A percentile compares a stretch with the other conserved stretches of the same genome.
Evolutionary conservation across 2,329 filamentous ascomycete species (phyloP).

Genomic region (Zymoseptoria pseudotritici): DNA sequence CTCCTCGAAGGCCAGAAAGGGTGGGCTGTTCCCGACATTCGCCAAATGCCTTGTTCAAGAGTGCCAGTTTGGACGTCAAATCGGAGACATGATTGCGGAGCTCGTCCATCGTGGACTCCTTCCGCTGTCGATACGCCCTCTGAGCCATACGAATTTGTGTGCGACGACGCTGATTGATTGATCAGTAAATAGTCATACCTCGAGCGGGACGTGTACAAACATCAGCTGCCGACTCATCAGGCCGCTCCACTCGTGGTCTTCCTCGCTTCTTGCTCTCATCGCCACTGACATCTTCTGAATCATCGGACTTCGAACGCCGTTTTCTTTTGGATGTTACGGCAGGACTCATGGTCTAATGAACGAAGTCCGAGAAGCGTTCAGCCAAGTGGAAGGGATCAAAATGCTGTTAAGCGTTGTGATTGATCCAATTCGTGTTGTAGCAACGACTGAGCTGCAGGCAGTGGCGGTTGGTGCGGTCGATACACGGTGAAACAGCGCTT

Average conservation of each 20-base stretch:
- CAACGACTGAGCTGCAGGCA: not conserved
- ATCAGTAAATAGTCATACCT: constrained; percentile 7
- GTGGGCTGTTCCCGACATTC: constrained; percentile 26
- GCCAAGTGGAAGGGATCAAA: too few relatives aligned
- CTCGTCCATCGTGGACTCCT: constrained; percentile 70
- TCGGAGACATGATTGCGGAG: constrained; percentile 63
- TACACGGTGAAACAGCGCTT: not conserved
- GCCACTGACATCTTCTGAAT: constrained; percentile 15
- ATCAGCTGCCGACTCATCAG: constrained; percentile 69
- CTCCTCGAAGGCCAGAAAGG: constrained; percentile 12
- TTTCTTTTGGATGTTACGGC: constrained; percentile 4
- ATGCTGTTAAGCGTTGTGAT: not conserved
- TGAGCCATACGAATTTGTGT: constrained; percentile 85
- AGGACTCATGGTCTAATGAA: not conserved
- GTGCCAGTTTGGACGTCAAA: constrained; percentile 61
- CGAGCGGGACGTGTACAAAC: constrained; percentile 45
- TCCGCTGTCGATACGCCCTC: constrained; percentile 74
- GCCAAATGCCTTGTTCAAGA: constrained; percentile 66
- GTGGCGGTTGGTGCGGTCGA: not conserved
- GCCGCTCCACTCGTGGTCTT: constrained; percentile 66
- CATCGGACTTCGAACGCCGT: constrained; percentile 9
- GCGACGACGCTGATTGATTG: constrained; percentile 56
- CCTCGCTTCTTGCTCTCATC: constrained; percentile 52
- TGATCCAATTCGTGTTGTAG: not conserved
- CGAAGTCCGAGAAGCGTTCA: too few relatives aligned